Evolutionary conservation across 2,329 filamentous ascomycete genomes (phyloP).

Genomic region (Clarireedia hainanense): DNA sequence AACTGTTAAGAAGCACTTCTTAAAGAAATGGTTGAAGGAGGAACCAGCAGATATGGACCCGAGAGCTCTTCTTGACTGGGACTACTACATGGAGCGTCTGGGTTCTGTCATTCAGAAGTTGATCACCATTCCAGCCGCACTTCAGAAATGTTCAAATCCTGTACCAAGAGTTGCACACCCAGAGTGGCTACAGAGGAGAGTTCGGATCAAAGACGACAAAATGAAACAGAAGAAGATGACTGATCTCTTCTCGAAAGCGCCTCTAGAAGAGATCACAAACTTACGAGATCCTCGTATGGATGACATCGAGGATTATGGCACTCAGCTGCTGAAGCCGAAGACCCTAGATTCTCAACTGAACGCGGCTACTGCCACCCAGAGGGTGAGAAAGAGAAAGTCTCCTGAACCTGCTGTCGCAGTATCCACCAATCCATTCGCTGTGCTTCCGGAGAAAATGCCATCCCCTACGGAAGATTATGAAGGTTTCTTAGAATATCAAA

Average conservation of each 20-base stretch:
- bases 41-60: conserved; percentile 89
- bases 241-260: conserved; percentile 71
- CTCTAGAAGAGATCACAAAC: conserved; percentile 67
- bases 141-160: conserved; percentile 92
- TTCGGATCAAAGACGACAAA: conserved; percentile 91
- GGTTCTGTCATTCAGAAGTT: conserved; percentile 98
- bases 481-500: conserved; percentile 87
- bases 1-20: conserved; percentile 75
- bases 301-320: conserved; percentile 79
- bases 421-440: conserved; percentile 69
- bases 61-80: conserved; percentile 85
- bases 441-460: conserved; percentile 77
- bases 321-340: conserved; percentile 58
- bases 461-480: conserved; percentile 78
- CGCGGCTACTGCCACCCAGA: conserved; percentile 40
- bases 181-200: conserved; percentile 90
- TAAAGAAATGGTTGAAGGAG: conserved; percentile 93
- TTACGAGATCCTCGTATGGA: conserved; percentile 44
- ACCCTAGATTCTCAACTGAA: conserved; percentile 43
- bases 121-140: conserved; percentile 92
- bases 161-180: conserved; percentile 90
- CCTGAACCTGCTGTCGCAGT: conserved; percentile 55
- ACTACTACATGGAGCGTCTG: conserved; percentile 92
- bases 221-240: conserved; percentile 99
- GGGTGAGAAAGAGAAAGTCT: conserved; percentile 63